Conservation (phyloP, 169 alveolate genomes). For the Miamiensis avidus region DNA sequence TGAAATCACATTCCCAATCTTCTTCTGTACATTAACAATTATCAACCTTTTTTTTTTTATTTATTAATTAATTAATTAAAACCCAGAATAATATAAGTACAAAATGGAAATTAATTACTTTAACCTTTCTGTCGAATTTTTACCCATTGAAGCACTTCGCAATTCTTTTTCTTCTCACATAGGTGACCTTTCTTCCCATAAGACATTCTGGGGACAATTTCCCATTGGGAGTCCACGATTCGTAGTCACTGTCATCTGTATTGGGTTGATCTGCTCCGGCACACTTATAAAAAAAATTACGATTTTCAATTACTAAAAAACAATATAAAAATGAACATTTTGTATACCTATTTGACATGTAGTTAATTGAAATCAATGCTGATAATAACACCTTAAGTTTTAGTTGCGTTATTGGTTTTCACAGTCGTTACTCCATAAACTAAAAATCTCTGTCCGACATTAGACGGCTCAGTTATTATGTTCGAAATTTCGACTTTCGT, state of each 20-base stretch:
- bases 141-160: slow-evolving; percentile 69
- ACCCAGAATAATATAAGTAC: no score
- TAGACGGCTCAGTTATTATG: slow-evolving; percentile 73
- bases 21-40: slow-evolving; percentile 68
- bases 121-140: slow-evolving; percentile 47
- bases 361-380: slow-evolving; percentile 55
- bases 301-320: no score
- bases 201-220: slow-evolving; percentile 46
- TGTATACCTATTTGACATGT: slow-evolving; percentile 46
- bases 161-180: slow-evolving; percentile 71
- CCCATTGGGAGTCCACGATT: slow-evolving; percentile 76
- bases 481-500: slow-evolving; percentile 52
- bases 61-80: slow-evolving; percentile 13
- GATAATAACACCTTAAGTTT: slow-evolving; percentile 46
- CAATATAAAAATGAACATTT: no score
- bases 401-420: slow-evolving; percentile 18
- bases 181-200: slow-evolving; percentile 62
- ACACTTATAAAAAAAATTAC: slow-evolving; percentile 35
- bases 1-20: slow-evolving; percentile 79
- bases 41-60: neutral
- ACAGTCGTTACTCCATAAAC: slow-evolving; percentile 51
- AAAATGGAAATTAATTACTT: neutral
- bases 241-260: slow-evolving; percentile 64
- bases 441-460: slow-evolving; percentile 54
- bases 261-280: slow-evolving; percentile 66